Percentiles rank a stretch among this genome's conserved stretches.
These are phyloP conservation scores for Citrus hindsii DNA, from an alignment of 345 rosid species.

Conservation along the genomic window DNA sequence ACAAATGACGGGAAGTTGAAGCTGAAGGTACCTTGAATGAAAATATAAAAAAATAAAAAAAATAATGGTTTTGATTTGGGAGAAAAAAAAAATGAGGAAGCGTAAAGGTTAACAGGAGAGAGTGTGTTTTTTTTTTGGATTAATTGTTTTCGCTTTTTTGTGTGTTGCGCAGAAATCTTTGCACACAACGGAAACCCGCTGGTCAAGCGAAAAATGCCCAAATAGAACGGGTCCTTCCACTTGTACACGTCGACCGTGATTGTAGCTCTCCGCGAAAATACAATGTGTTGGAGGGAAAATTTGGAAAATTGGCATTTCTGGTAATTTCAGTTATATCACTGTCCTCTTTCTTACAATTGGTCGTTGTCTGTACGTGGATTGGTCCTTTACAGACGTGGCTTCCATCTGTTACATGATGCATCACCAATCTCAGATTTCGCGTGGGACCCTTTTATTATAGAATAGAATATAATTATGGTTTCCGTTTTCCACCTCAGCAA, in stretches of 20 bases:
- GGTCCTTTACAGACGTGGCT: background rate
- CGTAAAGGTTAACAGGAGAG: conserved; percentile 15
- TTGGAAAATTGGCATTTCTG: conserved; percentile 11
- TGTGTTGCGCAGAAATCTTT: background rate
- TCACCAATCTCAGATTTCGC: background rate
- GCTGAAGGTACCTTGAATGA: conserved; percentile 13
- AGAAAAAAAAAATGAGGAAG: background rate
- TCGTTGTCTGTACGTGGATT: background rate
- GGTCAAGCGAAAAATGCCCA: conserved; percentile 29
- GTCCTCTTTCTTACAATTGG: background rate
- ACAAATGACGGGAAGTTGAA: background rate
- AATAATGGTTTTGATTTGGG: background rate
- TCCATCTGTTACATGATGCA: background rate
- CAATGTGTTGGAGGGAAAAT: conserved; percentile 11
- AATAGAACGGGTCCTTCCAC: conserved; percentile 26
- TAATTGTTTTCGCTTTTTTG: background rate
- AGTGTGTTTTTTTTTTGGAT: background rate
- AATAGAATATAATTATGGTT: too few species aligned
- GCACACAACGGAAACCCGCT: conserved; percentile 34
- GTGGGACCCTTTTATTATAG: background rate
- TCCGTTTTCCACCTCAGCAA: background rate
- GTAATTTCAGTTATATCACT: conserved; percentile 1
- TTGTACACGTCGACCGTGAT: conserved; percentile 50
- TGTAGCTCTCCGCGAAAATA: conserved; percentile 16
- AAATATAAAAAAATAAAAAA: background rate